Evolutionary conservation across 2,329 filamentous ascomycete genomes (phyloP).

Genomic region (Teratosphaeria pseudoeucalypti): DNA sequence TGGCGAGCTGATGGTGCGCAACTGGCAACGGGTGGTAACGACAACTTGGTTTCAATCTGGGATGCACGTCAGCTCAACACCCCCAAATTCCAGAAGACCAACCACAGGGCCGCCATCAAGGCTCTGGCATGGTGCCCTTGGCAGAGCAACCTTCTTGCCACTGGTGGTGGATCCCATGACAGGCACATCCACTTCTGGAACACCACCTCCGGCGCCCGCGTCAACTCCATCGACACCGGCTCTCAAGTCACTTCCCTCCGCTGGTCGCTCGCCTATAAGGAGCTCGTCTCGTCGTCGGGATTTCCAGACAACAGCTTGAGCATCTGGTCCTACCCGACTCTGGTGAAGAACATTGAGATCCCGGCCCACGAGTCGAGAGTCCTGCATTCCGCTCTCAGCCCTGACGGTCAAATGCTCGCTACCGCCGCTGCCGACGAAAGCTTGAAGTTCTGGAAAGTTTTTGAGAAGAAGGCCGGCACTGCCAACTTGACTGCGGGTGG

Average conservation of each 20-base stretch:
- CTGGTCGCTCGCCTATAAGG: conserved; percentile 94
- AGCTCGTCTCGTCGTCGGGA: conserved; percentile 93
- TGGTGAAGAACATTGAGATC: conserved; percentile 96
- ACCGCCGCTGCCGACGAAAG: conserved; percentile 94
- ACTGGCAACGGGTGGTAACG: conserved; percentile 93
- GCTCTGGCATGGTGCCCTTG: conserved; percentile 97
- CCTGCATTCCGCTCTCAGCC: conserved; percentile 91
- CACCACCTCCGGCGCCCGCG: conserved; percentile 89
- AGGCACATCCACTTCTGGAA: conserved; percentile 99
- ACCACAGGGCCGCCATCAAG: conserved; percentile 98
- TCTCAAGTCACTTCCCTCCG: conserved; percentile 93
- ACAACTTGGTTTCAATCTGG: conserved; percentile 99
- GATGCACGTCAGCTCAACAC: conserved; percentile 86
- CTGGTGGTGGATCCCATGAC: conserved; percentile 91
- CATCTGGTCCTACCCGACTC: conserved; percentile 97
- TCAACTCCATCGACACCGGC: conserved; percentile 98
- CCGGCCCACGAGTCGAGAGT: conserved; percentile 95
- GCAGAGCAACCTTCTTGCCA: conserved; percentile 94
- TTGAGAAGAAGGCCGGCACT: conserved; percentile 89
- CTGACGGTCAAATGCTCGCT: conserved; percentile 94
- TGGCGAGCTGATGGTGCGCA: conserved; percentile 96
- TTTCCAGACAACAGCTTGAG: conserved; percentile 99
- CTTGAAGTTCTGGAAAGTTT: conserved; percentile 99
- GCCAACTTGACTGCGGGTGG: conserved; percentile 54
- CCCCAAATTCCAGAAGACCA: conserved; percentile 98